phyloP scores from a whole-genome alignment of 2,329 filamentous ascomycete genomes.

The Penicillium vulpinum region DNA sequence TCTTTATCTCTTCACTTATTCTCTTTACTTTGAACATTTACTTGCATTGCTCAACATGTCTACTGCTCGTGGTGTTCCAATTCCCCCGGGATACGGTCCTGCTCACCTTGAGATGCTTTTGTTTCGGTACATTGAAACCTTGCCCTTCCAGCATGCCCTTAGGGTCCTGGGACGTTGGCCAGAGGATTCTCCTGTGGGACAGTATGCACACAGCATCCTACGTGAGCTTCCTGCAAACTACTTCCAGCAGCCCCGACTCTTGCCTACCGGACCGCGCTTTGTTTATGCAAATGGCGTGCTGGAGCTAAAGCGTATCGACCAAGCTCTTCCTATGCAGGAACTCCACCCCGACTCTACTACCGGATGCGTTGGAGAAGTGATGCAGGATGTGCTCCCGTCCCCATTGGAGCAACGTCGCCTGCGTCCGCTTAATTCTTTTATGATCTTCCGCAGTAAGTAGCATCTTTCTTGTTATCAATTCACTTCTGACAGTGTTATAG shows the following conservation, averaged over 20 bases:
- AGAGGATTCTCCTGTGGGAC: not conserved
- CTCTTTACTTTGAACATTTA: not conserved
- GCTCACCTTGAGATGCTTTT: not conserved
- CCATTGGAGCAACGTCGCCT: not conserved
- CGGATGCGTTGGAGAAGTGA: not conserved
- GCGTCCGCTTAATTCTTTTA: slow-evolving; percentile 39
- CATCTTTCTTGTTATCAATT: not conserved
- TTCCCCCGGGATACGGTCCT: not conserved
- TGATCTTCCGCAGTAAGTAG: slow-evolving; percentile 40
- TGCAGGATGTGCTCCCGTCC: not conserved
- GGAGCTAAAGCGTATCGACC: not conserved
- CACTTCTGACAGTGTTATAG: slow-evolving; percentile 29
- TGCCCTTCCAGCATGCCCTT: not conserved
- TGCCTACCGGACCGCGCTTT: not conserved
- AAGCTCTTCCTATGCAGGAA: not conserved
- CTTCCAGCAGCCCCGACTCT: not conserved
- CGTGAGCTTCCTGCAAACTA: not conserved
- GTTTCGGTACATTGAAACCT: not conserved
- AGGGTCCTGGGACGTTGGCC: not conserved
- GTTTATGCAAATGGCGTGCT: not conserved
- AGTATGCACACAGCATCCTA: too few relatives aligned
- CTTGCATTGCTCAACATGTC: not conserved
- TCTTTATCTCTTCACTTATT: not conserved
- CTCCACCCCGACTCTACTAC: not conserved
- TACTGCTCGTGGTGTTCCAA: not conserved